Percentiles rank a stretch among this genome's conserved stretches.
Evolutionary conservation across 148 eudicot genomes (phyloP).

Genomic region (Dysphania ambrosioides): DNA sequence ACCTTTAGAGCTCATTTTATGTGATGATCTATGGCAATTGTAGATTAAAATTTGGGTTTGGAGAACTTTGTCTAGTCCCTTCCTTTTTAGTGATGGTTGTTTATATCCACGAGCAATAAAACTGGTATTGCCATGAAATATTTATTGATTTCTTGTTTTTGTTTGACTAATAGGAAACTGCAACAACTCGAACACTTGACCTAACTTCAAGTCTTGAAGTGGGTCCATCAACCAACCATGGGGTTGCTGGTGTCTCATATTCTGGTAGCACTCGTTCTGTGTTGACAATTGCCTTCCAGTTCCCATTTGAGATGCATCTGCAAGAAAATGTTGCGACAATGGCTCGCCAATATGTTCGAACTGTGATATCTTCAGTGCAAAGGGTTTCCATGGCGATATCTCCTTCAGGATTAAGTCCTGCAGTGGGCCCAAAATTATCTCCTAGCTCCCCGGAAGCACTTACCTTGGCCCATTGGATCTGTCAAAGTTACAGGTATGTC

Average conservation of each 20-base stretch:
- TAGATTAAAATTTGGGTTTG: neutral
- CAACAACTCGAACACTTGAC: slow-evolving; percentile 65
- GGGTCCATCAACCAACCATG: slow-evolving; percentile 53
- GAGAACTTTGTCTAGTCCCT: neutral
- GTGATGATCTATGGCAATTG: neutral
- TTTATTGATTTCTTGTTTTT: neutral
- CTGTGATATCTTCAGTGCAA: slow-evolving; percentile 83
- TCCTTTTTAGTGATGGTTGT: no score
- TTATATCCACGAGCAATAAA: no score
- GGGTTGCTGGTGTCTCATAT: slow-evolving; percentile 38
- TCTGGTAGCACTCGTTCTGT: slow-evolving; percentile 56
- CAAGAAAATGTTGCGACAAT: slow-evolving; percentile 77
- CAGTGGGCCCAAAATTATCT: slow-evolving; percentile 64
- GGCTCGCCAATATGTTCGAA: slow-evolving; percentile 91
- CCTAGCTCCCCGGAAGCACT: slow-evolving; percentile 85
- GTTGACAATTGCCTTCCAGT: slow-evolving; percentile 89
- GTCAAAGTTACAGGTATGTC: slow-evolving; percentile 79
- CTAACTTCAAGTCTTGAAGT: slow-evolving; percentile 84
- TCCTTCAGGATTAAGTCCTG: slow-evolving; percentile 63
- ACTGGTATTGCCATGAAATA: neutral
- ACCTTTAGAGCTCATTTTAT: neutral
- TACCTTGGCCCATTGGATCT: slow-evolving; percentile 88
- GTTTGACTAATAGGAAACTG: slow-evolving; percentile 37
- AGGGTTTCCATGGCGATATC: slow-evolving; percentile 89
- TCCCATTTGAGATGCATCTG: slow-evolving; percentile 67